Percentiles rank a stretch among this genome's conserved stretches.
Conservation (phyloP, 1,284 basidiomycete genomes). For the Mycosarcoma maydis region DNA sequence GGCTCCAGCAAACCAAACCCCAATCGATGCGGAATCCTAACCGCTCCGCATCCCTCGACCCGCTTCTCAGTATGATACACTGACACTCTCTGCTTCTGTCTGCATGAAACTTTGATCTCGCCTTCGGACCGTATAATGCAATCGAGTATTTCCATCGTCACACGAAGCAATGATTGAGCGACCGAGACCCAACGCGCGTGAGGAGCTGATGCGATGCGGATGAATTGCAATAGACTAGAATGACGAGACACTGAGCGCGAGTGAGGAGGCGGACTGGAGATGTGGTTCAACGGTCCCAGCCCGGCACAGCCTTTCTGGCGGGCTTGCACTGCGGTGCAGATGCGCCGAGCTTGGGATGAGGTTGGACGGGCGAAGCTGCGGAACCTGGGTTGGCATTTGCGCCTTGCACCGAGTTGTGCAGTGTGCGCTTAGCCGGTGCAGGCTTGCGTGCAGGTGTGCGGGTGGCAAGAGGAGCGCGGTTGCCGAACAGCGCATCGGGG, state of each 20-base stretch:
- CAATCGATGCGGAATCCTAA: constrained; percentile 45
- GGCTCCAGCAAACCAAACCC: constrained; percentile 26
- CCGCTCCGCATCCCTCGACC: background rate
- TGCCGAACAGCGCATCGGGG: constrained; percentile 4
- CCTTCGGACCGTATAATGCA: background rate
- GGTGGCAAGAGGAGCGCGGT: constrained; percentile 3
- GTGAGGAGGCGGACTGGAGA: too few relatives aligned
- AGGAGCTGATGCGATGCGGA: background rate
- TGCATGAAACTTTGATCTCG: too few relatives aligned
- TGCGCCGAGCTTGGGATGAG: constrained; percentile 9
- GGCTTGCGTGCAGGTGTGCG: constrained; percentile 3
- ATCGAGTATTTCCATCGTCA: too few relatives aligned
- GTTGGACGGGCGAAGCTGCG: constrained; percentile 25
- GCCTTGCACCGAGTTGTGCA: background rate
- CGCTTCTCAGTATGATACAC: background rate
- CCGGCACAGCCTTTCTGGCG: constrained; percentile 25
- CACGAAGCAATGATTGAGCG: too few relatives aligned
- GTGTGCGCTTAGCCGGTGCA: constrained; percentile 2
- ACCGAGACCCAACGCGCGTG: background rate
- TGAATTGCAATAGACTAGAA: too few relatives aligned
- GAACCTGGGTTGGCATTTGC: constrained; percentile 5
- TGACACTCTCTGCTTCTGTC: background rate
- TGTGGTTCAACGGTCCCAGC: constrained; percentile 25
- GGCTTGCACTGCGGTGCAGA: constrained; percentile 1
- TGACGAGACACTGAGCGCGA: too few relatives aligned